Evolutionary conservation across 345 rosid species (phyloP).

Genomic region (Eucalyptus regnans): DNA sequence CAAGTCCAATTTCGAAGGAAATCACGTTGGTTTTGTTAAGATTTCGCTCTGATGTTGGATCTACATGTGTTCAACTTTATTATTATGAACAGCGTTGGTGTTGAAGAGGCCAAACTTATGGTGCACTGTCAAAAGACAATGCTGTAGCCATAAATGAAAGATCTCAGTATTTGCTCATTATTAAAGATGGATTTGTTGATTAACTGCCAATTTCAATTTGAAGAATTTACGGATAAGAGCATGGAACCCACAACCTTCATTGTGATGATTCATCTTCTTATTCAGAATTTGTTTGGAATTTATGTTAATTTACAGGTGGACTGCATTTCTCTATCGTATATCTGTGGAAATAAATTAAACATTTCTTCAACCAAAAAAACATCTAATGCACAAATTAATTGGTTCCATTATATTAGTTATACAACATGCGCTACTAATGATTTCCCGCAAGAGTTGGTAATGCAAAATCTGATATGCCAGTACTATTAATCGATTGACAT

Average conservation of each 20-base stretch:
- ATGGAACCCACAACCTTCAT: background rate
- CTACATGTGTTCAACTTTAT: background rate
- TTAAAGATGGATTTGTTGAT: too few species aligned
- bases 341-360: too few species aligned
- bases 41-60: rapidly evolving
- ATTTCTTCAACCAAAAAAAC: too few species aligned
- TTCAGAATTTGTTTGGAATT: background rate
- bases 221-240: background rate
- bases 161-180: background rate
- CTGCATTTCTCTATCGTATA: rapidly evolving
- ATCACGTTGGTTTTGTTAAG: rapidly evolving
- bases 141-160: rapidly evolving
- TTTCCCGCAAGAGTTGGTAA: too few species aligned
- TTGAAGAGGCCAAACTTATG: too few species aligned
- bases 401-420: too few species aligned
- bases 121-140: too few species aligned
- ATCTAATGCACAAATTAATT: too few species aligned
- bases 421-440: too few species aligned
- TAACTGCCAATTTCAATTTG: rapidly evolving
- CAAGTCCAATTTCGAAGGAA: background rate
- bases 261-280: background rate
- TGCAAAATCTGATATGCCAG: background rate
- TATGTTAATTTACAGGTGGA: background rate
- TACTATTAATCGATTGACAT: too few species aligned
- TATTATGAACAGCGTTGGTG: rapidly evolving